Conservation (phyloP, 2,329 filamentous ascomycete genomes). For the Verticillium zaregamsianum region DNA sequence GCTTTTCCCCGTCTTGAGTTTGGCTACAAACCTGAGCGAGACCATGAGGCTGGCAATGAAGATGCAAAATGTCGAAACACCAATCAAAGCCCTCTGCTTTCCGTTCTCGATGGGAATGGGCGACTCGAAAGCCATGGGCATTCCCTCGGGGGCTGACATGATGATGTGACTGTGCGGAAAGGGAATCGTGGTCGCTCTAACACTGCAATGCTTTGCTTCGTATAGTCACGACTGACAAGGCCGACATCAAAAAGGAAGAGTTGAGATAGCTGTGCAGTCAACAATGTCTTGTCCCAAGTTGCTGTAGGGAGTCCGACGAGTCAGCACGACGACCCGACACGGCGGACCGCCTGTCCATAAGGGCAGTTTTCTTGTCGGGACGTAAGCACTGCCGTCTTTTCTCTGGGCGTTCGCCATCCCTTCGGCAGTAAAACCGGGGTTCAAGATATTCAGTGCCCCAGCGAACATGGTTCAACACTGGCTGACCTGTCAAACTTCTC, state of each 20-base stretch:
- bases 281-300: no score
- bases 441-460: not conserved
- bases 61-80: constrained; percentile 3
- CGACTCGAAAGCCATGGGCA: constrained; percentile 2
- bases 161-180: no score
- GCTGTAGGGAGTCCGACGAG: no score
- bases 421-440: not conserved
- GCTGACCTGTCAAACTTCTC: not conserved
- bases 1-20: not conserved
- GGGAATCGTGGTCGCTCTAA: not conserved
- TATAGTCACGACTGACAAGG: no score
- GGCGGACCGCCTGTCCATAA: no score
- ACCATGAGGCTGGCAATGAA: constrained; percentile 5
- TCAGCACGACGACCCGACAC: no score
- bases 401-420: no score
- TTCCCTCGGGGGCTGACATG: not conserved
- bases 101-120: constrained; percentile 7
- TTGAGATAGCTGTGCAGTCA: no score
- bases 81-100: constrained; percentile 4
- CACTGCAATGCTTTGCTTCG: no score
- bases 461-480: not conserved
- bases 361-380: no score
- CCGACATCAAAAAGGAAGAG: no score
- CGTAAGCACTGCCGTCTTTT: no score
- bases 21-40: constrained; percentile 1